Percentiles rank a stretch among this genome's conserved stretches.
Evolutionary conservation across 106 monocot genomes (phyloP).

Genomic region (Xerophyta viscosa): DNA sequence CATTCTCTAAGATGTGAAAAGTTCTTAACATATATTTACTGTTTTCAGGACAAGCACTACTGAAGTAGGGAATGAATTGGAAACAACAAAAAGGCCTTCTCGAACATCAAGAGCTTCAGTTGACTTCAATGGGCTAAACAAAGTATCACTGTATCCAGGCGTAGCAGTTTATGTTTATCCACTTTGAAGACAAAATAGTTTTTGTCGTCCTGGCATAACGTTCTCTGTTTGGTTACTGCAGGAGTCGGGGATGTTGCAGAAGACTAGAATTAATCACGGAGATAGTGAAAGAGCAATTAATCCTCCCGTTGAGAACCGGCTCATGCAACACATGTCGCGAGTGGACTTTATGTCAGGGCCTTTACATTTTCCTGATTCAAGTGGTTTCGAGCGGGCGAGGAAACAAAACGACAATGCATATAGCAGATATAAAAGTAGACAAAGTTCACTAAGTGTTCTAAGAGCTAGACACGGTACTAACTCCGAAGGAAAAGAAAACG

Average conservation of each 20-base stretch:
- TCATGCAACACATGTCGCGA: constrained; percentile 10
- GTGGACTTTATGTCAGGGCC: constrained; percentile 13
- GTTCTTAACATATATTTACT: too few species aligned
- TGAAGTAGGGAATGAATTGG: not conserved
- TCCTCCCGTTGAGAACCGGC: constrained; percentile 4
- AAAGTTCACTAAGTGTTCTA: constrained; percentile 3
- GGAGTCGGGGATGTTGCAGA: constrained; percentile 20
- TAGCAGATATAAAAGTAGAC: constrained; percentile 6
- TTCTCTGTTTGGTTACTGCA: constrained; percentile 18
- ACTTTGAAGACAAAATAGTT: not conserved
- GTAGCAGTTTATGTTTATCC: constrained; percentile 9
- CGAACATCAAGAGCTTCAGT: constrained; percentile 9
- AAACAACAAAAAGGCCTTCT: constrained; percentile 23
- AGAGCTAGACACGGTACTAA: constrained; percentile 2
- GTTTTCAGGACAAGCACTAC: constrained; percentile 25
- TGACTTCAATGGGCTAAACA: constrained; percentile 9
- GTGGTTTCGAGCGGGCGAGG: constrained; percentile 28
- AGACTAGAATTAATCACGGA: too few species aligned
- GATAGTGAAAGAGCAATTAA: constrained; percentile 15
- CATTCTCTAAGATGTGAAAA: too few species aligned
- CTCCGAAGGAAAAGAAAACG: constrained; percentile 6
- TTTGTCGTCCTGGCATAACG: too few species aligned
- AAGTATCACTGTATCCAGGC: constrained; percentile 14
- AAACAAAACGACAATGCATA: constrained; percentile 19
- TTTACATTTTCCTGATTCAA: constrained; percentile 15